phyloP scores from a whole-genome alignment of 2,329 filamentous ascomycete species.

The Hypoxylon sp. region DNA sequence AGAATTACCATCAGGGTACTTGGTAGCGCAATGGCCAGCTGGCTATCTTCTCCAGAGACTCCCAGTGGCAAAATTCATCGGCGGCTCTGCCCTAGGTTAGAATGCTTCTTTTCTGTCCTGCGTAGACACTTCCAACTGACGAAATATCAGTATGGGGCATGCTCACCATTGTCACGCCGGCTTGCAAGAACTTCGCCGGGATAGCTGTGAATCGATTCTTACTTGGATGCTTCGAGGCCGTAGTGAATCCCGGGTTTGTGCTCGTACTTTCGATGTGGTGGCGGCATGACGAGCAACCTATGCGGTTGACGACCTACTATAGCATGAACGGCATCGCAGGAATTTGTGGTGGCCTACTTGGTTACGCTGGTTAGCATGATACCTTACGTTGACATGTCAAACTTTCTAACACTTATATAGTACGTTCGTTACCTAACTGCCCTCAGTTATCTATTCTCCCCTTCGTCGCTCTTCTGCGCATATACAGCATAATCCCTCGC shows the following conservation, averaged over 20 bases:
- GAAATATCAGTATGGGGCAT: slow-evolving; percentile 46
- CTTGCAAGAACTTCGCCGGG: slow-evolving; percentile 48
- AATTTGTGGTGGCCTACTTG: slow-evolving; percentile 48
- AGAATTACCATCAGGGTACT: slow-evolving; percentile 35
- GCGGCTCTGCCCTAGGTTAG: slow-evolving; percentile 41
- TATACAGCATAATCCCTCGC: neutral
- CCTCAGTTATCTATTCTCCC: too few species aligned
- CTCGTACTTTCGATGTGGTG: slow-evolving; percentile 49
- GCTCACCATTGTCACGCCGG: slow-evolving; percentile 48
- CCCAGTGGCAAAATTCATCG: slow-evolving; percentile 48
- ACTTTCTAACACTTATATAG: slow-evolving; percentile 25
- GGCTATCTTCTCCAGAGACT: slow-evolving; percentile 48
- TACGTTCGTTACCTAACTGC: slow-evolving; percentile 16
- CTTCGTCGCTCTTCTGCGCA: neutral
- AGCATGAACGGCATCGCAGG: slow-evolving; percentile 49
- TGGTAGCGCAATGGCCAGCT: slow-evolving; percentile 48
- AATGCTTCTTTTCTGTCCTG: neutral
- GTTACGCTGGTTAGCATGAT: slow-evolving; percentile 45
- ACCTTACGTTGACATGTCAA: neutral
- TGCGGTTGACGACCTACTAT: slow-evolving; percentile 48
- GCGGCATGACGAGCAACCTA: slow-evolving; percentile 46
- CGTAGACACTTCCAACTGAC: neutral
- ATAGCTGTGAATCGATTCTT: slow-evolving; percentile 48
- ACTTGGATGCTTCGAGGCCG: slow-evolving; percentile 48
- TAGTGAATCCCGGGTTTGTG: slow-evolving; percentile 48